Base-by-base conservation (phyloP, 2,329 filamentous ascomycete species). In the Magnaporthiopsis incrustans region DNA sequence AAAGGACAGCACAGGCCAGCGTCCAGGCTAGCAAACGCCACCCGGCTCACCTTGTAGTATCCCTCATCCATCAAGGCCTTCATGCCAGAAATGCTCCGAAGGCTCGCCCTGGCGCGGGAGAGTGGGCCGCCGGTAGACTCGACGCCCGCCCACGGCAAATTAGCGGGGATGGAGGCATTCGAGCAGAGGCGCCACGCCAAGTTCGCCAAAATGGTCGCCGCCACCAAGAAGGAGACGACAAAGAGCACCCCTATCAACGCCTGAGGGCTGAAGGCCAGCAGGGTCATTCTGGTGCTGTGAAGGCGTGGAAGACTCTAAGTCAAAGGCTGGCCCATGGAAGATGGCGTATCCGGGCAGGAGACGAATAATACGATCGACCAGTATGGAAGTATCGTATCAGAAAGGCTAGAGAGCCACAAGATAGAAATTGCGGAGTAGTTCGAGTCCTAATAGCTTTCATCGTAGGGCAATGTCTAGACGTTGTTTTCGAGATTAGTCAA, bases 81-180 rank as follows among this genome's bases (percentile, higher is more conserved):
- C n/a, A 73, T 66, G n/a, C 67, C 59, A 30, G 70, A 69, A 57
- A 73, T 65, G 63, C 72, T 72, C 15, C 60, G 59, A 4, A 73
- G 11, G 61, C 73, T 73, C 22, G 72, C 71, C 61, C 65, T 70
- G 38, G 68, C 70, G 64, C 68, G 69, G 1, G 67, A 61, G 4
- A 67, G 62, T 25, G 59, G 57, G 53, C 63, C 66, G 18, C 56
- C 58, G 53, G 64, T 44, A 14, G 57, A 57, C 14, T 60, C 65
- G 11, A 65, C 67, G 22, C 72, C 72, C 2, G 61, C 71, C 72
- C 72, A 73, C 27, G 71, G 72, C 14, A 74, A 63, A 53, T 63
- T 66, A 10, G 57, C 35, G 3, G 71, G 71, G 4, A 74, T 65
- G 22, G 68, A 67, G 4, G 68, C 67, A 58, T 63, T 59, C 3